Base-by-base conservation (phyloP, 164 flowering plant genomes). In the Paratinospora sagittata region DNA sequence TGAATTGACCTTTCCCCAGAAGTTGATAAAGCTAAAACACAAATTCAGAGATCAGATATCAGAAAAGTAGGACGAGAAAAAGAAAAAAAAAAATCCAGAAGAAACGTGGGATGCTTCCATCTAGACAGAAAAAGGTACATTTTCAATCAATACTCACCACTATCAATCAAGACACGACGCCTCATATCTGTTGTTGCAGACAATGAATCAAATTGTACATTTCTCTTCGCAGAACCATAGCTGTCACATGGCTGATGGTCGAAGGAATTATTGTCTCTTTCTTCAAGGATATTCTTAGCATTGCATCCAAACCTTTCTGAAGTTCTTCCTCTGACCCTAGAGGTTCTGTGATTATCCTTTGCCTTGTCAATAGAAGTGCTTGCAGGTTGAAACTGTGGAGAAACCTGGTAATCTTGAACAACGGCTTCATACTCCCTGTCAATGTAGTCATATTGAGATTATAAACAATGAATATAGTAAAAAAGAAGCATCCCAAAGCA, bases 361-460 rank as follows among this genome's bases (percentile, higher is more conserved):
- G 47, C 41, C 52, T 67, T 69, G 17, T 75, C 70, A 69, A 66
- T 58, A 67, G 70, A 73, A 71, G 65, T 43, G 66, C 73, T 72
- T 66, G 60, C 73, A 68, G 72, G 62, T 27, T 63, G 79, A 67
- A 21, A 61, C 41, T 72, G 75, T 33, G 10, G 55, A 55, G 76
- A 43, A 75, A 72, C 49, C 61, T 39, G 77, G 68, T 27, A 68
- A 21, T 73, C 79, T 45, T 64, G 65, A 24, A 3, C 36, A 71
- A 23, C 45, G 72, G 73, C 70, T 67, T 67, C 82, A 78, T 7
- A 24, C 52, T 76, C 77, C 79, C 88, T 86, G 84, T 75, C 66
- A 74, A 52, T 71, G 9, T n/a, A 71, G 7, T 37, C 58, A 72
- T 65, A 14, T 45, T 13, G 41, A 73, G 60, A 65, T 24, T n/a